Base-by-base conservation (phyloP, 192 early-diverging fungal genomes). In the Tieghemiomyces parasiticus region DNA sequence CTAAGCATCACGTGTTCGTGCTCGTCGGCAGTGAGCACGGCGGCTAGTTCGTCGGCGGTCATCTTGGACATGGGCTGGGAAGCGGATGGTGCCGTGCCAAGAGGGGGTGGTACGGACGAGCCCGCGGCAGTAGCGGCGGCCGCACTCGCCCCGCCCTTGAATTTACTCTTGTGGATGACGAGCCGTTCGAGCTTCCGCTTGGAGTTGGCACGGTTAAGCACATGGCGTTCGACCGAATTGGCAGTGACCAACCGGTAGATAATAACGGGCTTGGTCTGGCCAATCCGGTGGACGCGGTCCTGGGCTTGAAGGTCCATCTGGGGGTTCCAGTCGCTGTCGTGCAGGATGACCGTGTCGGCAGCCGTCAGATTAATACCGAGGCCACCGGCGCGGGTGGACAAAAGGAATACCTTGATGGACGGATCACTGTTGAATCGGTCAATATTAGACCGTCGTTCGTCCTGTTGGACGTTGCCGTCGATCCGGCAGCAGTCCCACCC, bases 251-350 rank as follows among this genome's bases (percentile, higher is more conserved):
- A 71, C 4, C 95, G 75, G 63, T 95, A 99, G 46, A 99, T 78
- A 25, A 95, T 75, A 0, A 99, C 93, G 0, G 91, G 92, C 35
- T 78, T 84, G 3, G 79, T 88, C 63, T 99, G 95, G 29, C 95
- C 95, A 63, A 99, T 95, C 51, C 93, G 81, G 66, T 99, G 95
- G 1, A 89, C 92, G 42, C 95, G 85, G 70, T 96, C 93, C 69
- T 93, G 88, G 10, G 95, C 93, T 65, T 99, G 93, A 56, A 97
- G 66, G 67, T 97, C 95, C 70, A 87, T 86, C 81, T 99, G 95
- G n/a, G 93, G 95, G 63, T 99, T 98, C 91, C 93, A 95, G 67
- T 89, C 93, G 50, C 84, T 93, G 63, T 96, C 95, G 67, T 90
- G 96, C 52, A 98, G 86, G 46, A 98, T 77, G 10, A 98, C 95